Evolutionary conservation across 2,329 filamentous ascomycete genomes (phyloP).

Genomic region (Aspergillus flavus): DNA sequence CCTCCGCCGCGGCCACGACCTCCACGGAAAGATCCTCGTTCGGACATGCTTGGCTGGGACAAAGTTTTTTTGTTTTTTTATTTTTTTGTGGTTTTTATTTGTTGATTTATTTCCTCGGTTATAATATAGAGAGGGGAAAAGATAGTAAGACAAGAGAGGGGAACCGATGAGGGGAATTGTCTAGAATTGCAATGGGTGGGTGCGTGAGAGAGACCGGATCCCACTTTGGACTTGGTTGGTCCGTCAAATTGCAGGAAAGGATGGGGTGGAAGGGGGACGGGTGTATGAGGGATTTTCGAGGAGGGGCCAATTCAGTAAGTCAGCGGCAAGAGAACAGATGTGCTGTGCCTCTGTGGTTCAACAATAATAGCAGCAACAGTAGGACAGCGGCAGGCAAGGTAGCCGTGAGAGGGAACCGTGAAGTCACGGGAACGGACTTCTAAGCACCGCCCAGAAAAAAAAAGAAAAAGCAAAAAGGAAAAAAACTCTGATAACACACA

Average conservation of each 20-base stretch:
- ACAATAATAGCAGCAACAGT: conserved; percentile 1
- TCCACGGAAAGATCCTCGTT: conserved; percentile 59
- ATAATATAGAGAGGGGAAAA: conserved; percentile 5
- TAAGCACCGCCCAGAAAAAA: background rate
- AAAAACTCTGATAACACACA: background rate
- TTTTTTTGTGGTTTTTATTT: background rate
- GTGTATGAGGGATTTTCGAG: conserved; percentile 30
- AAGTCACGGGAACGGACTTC: background rate
- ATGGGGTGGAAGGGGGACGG: conserved; percentile 16
- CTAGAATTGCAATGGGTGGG: background rate
- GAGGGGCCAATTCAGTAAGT: conserved; percentile 10
- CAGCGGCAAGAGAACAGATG: conserved; percentile 11
- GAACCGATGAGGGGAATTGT: conserved; percentile 12
- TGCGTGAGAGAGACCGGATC: conserved; percentile 3
- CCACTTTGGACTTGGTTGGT: conserved; percentile 6
- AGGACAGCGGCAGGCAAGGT: background rate
- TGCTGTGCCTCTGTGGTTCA: background rate
- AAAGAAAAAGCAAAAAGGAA: background rate
- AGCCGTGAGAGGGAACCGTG: background rate
- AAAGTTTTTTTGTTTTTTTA: background rate
- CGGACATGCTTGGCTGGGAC: conserved; percentile 38
- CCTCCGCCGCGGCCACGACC: conserved; percentile 46
- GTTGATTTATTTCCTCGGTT: conserved; percentile 8
- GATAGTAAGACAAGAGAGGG: conserved; percentile 10
- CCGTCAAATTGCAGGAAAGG: conserved; percentile 5